Evolutionary conservation across 2,329 filamentous ascomycete genomes (phyloP), one percentile per base, ranked within the genome.

Genomic region (Sarocladium oryzae): DNA sequence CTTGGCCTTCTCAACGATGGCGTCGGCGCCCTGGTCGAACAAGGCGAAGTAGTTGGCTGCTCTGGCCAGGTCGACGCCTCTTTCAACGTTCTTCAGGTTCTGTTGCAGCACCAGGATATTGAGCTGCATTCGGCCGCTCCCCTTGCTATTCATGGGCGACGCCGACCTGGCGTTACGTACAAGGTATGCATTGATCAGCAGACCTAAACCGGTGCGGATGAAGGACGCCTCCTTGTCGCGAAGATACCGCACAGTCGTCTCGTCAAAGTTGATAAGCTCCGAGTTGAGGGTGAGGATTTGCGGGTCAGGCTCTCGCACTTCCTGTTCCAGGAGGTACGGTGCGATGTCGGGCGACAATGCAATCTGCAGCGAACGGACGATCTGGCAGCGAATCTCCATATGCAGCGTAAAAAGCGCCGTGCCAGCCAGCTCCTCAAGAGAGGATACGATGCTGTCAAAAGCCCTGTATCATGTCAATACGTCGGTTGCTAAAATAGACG

Each of bases 71-170:
- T 79, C 76, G 2, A 88, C 84, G 8, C 78, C 79, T 2, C 80
- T 75, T 66, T 93, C 89, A 50, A 99, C 85, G 58, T 95, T 95
- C 72, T 96, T 96, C 51, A 99, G 81, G 61, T 96, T 96, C 65
- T 99, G 93, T 69, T 97, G 92, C 49, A 99, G 74, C 36, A 99
- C 93, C 21, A 96, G 78, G 46, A 96, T 89, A 65, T 99, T 96
- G 61, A 97, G 81, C 65, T 90, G 86, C 81, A 99, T 90, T 33
- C 90, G 81, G n/a, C 84, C 82, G 54, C 85, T 88, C 37, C 93
- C 93, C 59, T 86, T 81, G 33, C 71, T 73, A 66, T 99, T 96
- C 84, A 99, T 92, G 7, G 86, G 84, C 48, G 84, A 82, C 40
- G 92, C 86, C 62, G 81, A 79, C 16, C 77, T 72, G 2, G 84